A percentile compares a stretch with the other conserved stretches of the same genome.
These are phyloP conservation scores for Umbelopsis sp. DNA, from an alignment of 192 early-diverging fungal species.

Conservation along the genomic window DNA sequence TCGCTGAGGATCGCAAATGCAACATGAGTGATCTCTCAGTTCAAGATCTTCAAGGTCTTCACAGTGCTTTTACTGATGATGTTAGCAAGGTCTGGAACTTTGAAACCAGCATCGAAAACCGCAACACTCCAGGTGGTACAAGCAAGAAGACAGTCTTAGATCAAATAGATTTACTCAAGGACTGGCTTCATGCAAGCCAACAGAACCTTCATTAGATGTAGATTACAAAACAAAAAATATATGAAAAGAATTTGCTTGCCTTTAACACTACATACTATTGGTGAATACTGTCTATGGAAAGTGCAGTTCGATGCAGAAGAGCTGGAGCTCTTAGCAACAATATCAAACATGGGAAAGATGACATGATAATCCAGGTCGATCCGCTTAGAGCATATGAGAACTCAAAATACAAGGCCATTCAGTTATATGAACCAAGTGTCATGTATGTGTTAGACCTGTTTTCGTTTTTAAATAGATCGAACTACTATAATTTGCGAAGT, in stretches of 20 bases:
- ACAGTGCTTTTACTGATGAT: slow-evolving; percentile 83
- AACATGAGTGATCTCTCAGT: slow-evolving; percentile 75
- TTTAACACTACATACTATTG: not conserved
- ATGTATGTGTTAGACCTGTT: no score
- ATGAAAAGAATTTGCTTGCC: not conserved
- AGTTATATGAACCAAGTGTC: no score
- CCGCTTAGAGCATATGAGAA: not conserved
- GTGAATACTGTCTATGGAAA: no score
- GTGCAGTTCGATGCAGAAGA: not conserved
- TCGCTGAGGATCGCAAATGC: slow-evolving; percentile 87
- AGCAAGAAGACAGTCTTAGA: slow-evolving; percentile 71
- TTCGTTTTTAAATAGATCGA: no score
- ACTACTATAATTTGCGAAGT: no score
- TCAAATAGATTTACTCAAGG: slow-evolving; percentile 81
- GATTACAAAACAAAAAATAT: not conserved
- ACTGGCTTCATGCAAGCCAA: slow-evolving; percentile 47
- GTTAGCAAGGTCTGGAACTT: slow-evolving; percentile 86
- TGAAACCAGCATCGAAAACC: slow-evolving; percentile 88
- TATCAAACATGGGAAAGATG: no score
- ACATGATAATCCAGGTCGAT: not conserved
- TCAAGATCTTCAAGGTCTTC: slow-evolving; percentile 82
- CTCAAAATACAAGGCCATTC: not conserved
- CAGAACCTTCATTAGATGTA: slow-evolving; percentile 16
- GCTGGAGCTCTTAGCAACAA: not conserved
- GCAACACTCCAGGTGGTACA: slow-evolving; percentile 89